Evolutionary conservation across 768 basidiomycete genomes (phyloP).

Genomic region (Lentinula guzmanii): DNA sequence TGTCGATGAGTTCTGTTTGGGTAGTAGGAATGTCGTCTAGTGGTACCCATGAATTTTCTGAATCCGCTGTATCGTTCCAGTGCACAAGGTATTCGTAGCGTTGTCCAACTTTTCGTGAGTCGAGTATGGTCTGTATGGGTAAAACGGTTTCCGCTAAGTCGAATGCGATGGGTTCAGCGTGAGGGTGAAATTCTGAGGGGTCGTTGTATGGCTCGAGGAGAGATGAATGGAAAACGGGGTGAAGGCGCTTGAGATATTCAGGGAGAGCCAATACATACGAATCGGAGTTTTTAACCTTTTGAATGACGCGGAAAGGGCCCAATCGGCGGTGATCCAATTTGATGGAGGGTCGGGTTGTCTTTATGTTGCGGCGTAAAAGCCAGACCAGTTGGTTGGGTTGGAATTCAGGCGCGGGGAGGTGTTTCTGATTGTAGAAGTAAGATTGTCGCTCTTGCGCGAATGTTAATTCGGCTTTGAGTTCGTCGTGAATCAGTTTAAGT

Average conservation of each 20-base stretch:
- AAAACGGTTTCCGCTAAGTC: slow-evolving; percentile 14
- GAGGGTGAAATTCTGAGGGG: too few relatives aligned
- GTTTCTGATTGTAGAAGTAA: too few relatives aligned
- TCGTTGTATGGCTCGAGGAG: slow-evolving; percentile 25
- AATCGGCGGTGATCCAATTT: too few relatives aligned
- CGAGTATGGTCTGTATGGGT: slow-evolving; percentile 20
- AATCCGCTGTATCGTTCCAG: slow-evolving; percentile 18
- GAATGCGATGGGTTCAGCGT: slow-evolving; percentile 17
- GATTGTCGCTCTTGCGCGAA: too few relatives aligned
- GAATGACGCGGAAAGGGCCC: too few relatives aligned
- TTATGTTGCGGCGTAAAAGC: too few relatives aligned
- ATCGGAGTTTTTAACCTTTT: too few relatives aligned
- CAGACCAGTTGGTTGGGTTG: too few relatives aligned
- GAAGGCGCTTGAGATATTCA: slow-evolving; percentile 23
- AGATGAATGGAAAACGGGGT: slow-evolving; percentile 33
- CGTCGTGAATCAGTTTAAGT: slow-evolving; percentile 11
- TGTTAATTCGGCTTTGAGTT: slow-evolving; percentile 11
- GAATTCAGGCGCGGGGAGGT: too few relatives aligned
- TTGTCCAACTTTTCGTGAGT: slow-evolving; percentile 26
- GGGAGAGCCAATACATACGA: slow-evolving; percentile 26
- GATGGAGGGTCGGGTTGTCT: too few relatives aligned
- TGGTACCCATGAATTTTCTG: slow-evolving; percentile 28
- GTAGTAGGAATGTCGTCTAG: slow-evolving; percentile 26
- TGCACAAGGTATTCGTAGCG: too few relatives aligned
- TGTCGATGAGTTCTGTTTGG: slow-evolving; percentile 21